phyloP scores from a whole-genome alignment of 306 rosid species.

The Fagus sylvatica region DNA sequence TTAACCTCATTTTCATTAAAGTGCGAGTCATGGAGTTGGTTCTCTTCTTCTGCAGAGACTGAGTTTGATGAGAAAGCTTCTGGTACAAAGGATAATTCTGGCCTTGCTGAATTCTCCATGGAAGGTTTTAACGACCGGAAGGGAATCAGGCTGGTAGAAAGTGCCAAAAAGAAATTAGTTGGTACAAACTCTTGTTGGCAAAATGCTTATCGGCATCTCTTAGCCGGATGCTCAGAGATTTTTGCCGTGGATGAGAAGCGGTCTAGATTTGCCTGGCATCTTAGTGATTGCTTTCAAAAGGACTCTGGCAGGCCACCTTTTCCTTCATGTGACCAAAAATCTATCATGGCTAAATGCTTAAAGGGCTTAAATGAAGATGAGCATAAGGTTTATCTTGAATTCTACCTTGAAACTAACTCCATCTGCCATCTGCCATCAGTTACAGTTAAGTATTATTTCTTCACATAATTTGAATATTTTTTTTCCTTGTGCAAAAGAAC shows the following conservation, averaged over 20 bases:
- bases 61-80: conserved; percentile 24
- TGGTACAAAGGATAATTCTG: conserved; percentile 1
- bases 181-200: conserved; percentile 68
- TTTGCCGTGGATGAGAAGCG: conserved; percentile 60
- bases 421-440: conserved; percentile 85
- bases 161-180: conserved; percentile 57
- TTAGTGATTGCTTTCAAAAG: conserved; percentile 83
- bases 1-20: conserved; percentile 22
- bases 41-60: conserved; percentile 44
- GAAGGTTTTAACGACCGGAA: conserved; percentile 54
- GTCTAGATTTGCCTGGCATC: conserved; percentile 84
- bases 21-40: conserved; percentile 71
- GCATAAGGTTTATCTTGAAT: conserved; percentile 72
- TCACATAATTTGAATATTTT: neutral
- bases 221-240: conserved; percentile 72
- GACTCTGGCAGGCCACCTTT: conserved; percentile 70
- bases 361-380: conserved; percentile 52
- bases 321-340: conserved; percentile 57
- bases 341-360: conserved; percentile 51
- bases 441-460: conserved; percentile 60
- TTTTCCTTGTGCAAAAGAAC: neutral
- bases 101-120: conserved; percentile 57
- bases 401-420: conserved; percentile 82
- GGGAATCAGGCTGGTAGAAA: conserved; percentile 49
- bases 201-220: conserved; percentile 61